Conservation (phyloP, 1,139 yeast species). For the Blastobotrys serpentis region DNA sequence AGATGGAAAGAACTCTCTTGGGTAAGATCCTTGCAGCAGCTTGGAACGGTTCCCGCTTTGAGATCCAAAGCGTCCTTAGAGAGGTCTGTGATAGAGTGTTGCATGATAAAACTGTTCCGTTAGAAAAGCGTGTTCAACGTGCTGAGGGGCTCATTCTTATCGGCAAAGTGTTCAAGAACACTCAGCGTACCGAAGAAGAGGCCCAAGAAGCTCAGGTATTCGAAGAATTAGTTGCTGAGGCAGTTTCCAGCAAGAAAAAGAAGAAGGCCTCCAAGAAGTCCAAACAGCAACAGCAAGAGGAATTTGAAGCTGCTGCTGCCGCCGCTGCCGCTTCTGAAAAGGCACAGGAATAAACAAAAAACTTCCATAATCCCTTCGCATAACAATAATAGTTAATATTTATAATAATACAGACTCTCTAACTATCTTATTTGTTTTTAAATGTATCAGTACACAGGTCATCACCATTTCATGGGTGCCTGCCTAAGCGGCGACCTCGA, state of each 20-base stretch:
- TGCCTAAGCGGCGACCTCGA: conserved; percentile 71
- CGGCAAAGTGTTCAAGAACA: conserved; percentile 68
- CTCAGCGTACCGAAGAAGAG: conserved; percentile 76
- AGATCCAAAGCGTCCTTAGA: conserved; percentile 82
- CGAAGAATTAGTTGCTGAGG: conserved; percentile 90
- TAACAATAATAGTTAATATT: not conserved
- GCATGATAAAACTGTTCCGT: conserved; percentile 58
- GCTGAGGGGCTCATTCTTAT: conserved; percentile 75
- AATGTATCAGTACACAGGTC: conserved; percentile 85
- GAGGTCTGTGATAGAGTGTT: conserved; percentile 81
- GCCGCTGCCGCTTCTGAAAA: not conserved
- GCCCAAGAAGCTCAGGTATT: conserved; percentile 89
- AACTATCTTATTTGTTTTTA: not conserved
- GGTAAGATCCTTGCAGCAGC: conserved; percentile 94
- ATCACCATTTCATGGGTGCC: conserved; percentile 88
- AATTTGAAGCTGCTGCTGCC: conserved; percentile 4
- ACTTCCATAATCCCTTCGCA: not conserved
- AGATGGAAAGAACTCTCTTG: conserved; percentile 79
- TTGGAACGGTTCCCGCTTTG: conserved; percentile 92
- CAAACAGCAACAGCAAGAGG: not conserved
- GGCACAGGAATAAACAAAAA: not conserved
- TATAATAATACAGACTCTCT: not conserved
- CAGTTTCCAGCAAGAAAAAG: conserved; percentile 69
- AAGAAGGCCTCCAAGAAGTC: conserved; percentile 20
- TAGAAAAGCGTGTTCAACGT: conserved; percentile 61